A percentile compares a stretch with the other conserved stretches of the same genome.
phyloP scores from a whole-genome alignment of 2,329 filamentous ascomycete species.

The Cordyceps fumosorosea region DNA sequence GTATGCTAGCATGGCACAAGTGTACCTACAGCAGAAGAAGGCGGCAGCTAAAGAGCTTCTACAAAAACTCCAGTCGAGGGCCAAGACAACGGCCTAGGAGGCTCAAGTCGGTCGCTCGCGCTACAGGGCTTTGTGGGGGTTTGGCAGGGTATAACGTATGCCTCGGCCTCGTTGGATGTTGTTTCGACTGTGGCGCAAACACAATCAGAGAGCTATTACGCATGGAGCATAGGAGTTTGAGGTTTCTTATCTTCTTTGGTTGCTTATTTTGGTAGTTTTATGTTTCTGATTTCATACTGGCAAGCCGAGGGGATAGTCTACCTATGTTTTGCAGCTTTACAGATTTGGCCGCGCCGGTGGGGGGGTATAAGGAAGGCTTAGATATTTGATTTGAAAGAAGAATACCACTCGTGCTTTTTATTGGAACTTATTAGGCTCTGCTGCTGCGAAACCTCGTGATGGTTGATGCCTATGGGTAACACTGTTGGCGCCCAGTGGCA shows the following conservation, averaged over 20 bases:
- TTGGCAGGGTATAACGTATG: background rate
- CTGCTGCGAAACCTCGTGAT: background rate
- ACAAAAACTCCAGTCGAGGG: conserved; percentile 12
- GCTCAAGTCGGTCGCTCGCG: background rate
- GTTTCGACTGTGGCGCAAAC: background rate
- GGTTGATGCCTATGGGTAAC: background rate
- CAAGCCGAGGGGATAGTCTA: background rate
- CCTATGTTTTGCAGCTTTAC: background rate
- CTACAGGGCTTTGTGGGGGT: background rate
- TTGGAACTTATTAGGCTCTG: background rate
- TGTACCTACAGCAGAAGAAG: conserved; percentile 32
- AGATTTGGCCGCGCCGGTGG: background rate
- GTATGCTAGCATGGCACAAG: conserved; percentile 42
- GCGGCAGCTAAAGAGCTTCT: conserved; percentile 25
- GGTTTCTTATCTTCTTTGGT: background rate
- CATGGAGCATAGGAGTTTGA: conserved; percentile 8
- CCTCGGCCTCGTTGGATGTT: background rate
- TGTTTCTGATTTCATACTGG: background rate
- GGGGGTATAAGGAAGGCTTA: background rate
- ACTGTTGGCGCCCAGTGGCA: background rate
- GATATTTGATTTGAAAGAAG: conserved; percentile 3
- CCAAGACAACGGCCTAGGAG: background rate
- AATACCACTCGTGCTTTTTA: conserved; percentile 9
- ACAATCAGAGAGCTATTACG: background rate
- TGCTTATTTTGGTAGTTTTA: conserved; percentile 4